Conservation (phyloP, 2,329 filamentous ascomycete genomes). For the Colletotrichum ledebouriae region DNA sequence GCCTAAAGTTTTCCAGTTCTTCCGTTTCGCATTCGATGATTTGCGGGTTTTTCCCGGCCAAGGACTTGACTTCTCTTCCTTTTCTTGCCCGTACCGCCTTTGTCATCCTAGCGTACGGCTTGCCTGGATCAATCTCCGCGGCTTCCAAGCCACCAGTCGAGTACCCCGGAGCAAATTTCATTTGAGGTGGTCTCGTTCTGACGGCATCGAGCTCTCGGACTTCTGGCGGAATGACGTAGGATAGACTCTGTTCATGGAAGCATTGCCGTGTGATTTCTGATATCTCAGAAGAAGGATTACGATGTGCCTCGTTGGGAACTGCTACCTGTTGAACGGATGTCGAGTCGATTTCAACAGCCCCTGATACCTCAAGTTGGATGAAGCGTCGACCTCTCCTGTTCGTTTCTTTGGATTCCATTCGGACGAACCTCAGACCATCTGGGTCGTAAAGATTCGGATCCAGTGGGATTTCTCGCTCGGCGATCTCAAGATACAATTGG, state of each 20-base stretch:
- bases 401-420: not conserved
- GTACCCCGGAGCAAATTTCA: not conserved
- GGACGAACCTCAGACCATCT: not conserved
- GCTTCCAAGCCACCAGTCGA: not conserved
- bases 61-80: not conserved
- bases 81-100: not conserved
- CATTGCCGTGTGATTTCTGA: slow-evolving; percentile 5
- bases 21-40: not conserved
- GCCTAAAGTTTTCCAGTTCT: slow-evolving; percentile 23
- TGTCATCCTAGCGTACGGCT: slow-evolving; percentile 17
- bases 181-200: not conserved
- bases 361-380: slow-evolving; percentile 13
- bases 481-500: not conserved
- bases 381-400: slow-evolving; percentile 17
- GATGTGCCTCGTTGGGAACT: not conserved
- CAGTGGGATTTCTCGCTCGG: rapidly evolving
- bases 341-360: not conserved
- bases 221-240: not conserved
- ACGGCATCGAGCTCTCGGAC: not conserved
- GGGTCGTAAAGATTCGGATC: not conserved
- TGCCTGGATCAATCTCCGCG: not conserved
- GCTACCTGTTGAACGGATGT: no score
- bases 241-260: not conserved
- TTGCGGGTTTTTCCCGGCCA: not conserved
- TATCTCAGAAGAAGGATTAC: not conserved